phyloP scores from a whole-genome alignment of 495 filamentous ascomycete species.

The Friedmanniomyces simplex region DNA sequence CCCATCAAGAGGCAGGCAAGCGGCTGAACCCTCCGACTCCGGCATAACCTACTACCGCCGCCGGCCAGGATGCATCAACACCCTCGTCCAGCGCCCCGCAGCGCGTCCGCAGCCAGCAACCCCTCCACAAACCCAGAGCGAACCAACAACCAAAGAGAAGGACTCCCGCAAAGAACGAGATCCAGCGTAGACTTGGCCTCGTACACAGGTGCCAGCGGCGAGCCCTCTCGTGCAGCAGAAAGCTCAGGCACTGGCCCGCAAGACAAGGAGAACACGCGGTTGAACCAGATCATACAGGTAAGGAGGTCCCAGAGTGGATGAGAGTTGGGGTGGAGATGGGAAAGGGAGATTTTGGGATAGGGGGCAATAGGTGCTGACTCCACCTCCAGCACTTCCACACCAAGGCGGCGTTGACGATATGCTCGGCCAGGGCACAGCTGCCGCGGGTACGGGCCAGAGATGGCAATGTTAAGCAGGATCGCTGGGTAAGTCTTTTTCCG shows the following conservation, averaged over 20 bases:
- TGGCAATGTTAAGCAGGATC: constrained; percentile 61
- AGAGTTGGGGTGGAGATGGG: neutral
- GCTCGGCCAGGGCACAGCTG: constrained; percentile 65
- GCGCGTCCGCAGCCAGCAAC: constrained; percentile 55
- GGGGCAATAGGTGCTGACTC: constrained; percentile 13
- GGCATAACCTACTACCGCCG: neutral
- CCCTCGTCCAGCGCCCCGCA: constrained; percentile 57
- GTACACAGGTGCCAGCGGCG: constrained; percentile 17
- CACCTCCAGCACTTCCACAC: constrained; percentile 69
- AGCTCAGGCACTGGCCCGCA: neutral
- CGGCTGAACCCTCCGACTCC: neutral
- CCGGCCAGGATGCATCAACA: constrained; percentile 64
- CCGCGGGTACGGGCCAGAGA: constrained; percentile 50
- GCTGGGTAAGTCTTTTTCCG: constrained; percentile 65
- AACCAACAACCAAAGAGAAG: constrained; percentile 63
- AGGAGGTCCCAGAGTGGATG: constrained; percentile 12
- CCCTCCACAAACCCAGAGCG: constrained; percentile 56
- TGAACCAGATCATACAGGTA: constrained; percentile 89
- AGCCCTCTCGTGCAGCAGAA: neutral
- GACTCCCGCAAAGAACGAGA: constrained; percentile 13
- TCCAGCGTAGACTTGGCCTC: constrained; percentile 20
- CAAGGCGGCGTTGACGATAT: constrained; percentile 77
- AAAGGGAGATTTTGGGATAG: neutral
- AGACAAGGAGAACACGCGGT: constrained; percentile 37
- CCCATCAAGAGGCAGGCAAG: neutral